Percentiles rank a stretch among this genome's conserved stretches.
Conservation (phyloP, 352 stramenopile genomes). For the Pythium aquatile region DNA sequence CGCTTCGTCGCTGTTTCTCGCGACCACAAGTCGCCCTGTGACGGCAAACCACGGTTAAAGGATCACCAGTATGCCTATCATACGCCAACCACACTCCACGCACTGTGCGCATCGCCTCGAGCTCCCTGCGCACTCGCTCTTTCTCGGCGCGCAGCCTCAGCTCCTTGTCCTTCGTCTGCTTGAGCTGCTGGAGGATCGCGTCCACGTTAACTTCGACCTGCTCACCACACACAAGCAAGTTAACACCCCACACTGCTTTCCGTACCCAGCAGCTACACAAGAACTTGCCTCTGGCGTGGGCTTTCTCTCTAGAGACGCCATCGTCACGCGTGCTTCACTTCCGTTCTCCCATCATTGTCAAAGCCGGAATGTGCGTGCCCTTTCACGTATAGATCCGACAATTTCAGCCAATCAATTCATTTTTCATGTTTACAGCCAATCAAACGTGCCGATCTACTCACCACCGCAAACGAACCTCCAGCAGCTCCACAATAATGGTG, state of each 20-base stretch:
- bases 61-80: background rate
- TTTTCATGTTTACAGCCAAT: background rate
- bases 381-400: background rate
- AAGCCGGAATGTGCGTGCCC: background rate
- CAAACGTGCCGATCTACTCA: background rate
- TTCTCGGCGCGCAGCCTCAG: constrained; percentile 66
- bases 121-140: constrained; percentile 55
- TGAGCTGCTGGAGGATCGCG: constrained; percentile 51
- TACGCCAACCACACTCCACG: background rate
- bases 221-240: background rate
- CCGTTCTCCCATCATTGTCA: background rate
- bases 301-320: constrained; percentile 5
- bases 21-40: constrained; percentile 39
- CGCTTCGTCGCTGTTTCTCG: constrained; percentile 45
- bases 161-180: constrained; percentile 55
- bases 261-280: background rate
- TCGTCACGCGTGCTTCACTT: background rate
- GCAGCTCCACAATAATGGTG: constrained; percentile 11
- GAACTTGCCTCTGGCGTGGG: background rate
- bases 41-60: background rate
- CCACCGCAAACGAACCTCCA: constrained; percentile 3
- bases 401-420: background rate
- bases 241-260: background rate
- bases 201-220: constrained; percentile 51
- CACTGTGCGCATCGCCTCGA: constrained; percentile 47